Percentiles rank a stretch among this genome's conserved stretches.
Conservation (phyloP, 495 filamentous ascomycete species). For the Penicillium silybi region DNA sequence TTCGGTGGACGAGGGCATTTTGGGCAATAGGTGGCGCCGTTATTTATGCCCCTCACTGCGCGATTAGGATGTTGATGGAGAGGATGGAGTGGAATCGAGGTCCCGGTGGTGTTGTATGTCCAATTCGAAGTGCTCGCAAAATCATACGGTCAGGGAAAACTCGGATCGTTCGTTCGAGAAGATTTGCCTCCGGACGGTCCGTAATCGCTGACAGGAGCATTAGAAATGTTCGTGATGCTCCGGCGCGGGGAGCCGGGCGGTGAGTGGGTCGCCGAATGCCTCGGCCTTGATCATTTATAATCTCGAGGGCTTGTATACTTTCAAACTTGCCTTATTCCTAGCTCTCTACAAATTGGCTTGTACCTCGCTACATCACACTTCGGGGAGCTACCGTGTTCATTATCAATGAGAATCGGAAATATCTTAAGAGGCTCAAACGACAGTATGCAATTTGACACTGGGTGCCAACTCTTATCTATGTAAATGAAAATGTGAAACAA, state of each 20-base stretch:
- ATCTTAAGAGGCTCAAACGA: not conserved
- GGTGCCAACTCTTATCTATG: not conserved
- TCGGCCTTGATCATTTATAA: not conserved
- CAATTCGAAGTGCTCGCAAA: not conserved
- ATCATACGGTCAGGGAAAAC: no score
- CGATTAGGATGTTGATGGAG: not conserved
- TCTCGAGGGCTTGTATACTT: not conserved
- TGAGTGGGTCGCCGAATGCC: constrained; percentile 12
- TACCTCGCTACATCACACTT: no score
- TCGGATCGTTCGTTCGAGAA: constrained; percentile 8
- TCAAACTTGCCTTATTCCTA: no score
- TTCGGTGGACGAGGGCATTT: constrained; percentile 38
- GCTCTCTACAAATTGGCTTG: no score
- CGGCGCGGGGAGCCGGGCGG: constrained; percentile 25
- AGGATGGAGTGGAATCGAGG: not conserved
- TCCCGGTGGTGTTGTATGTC: not conserved
- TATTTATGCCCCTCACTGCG: constrained; percentile 24
- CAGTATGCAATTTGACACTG: not conserved
- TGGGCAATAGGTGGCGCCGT: constrained; percentile 6
- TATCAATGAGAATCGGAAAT: not conserved
- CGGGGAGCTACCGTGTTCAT: no score
- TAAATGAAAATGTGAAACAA: not conserved
- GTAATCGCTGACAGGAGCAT: constrained; percentile 27
- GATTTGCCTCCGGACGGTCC: constrained; percentile 1
- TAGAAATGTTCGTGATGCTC: constrained; percentile 29